Conservation (phyloP, 768 basidiomycete genomes). For the Tylopilus intermedius region DNA sequence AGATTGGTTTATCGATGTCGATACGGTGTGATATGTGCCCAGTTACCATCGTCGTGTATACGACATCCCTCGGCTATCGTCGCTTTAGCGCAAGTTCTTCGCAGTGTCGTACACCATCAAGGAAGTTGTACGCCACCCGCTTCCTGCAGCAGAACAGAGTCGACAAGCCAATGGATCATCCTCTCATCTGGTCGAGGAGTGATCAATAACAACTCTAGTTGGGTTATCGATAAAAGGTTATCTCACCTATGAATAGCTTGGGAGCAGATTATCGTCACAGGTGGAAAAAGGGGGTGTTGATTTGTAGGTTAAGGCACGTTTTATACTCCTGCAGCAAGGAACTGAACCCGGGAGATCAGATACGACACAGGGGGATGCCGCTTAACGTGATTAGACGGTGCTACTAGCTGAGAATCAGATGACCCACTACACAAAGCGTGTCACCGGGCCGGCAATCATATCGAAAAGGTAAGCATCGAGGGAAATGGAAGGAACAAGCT, state of each 20-base stretch:
- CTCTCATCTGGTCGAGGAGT: not conserved
- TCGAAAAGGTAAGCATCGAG: not conserved
- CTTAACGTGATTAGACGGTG: not conserved
- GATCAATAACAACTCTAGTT: not conserved
- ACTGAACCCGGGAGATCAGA: not conserved
- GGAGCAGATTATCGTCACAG: slow-evolving; percentile 9
- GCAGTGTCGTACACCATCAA: not conserved
- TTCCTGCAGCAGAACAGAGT: not conserved
- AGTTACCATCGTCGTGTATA: slow-evolving; percentile 3
- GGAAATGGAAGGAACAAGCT: not conserved
- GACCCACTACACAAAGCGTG: not conserved
- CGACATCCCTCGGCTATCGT: not conserved
- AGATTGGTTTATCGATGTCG: slow-evolving; percentile 30
- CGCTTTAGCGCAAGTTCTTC: not conserved
- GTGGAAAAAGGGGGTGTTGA: slow-evolving; percentile 2
- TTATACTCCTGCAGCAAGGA: slow-evolving; percentile 8
- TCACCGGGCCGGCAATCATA: slow-evolving; percentile 7
- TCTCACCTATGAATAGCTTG: slow-evolving; percentile 21
- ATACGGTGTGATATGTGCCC: slow-evolving; percentile 15
- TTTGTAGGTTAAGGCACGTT: slow-evolving; percentile 3
- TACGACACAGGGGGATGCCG: not conserved
- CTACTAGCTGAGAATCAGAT: not conserved
- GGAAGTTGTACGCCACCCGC: not conserved
- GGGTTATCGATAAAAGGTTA: slow-evolving; percentile 24
- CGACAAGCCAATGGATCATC: not conserved